These are phyloP conservation scores for Aspergillus ellipticus DNA, from an alignment of 495 filamentous ascomycete species.

Conservation along the genomic window DNA sequence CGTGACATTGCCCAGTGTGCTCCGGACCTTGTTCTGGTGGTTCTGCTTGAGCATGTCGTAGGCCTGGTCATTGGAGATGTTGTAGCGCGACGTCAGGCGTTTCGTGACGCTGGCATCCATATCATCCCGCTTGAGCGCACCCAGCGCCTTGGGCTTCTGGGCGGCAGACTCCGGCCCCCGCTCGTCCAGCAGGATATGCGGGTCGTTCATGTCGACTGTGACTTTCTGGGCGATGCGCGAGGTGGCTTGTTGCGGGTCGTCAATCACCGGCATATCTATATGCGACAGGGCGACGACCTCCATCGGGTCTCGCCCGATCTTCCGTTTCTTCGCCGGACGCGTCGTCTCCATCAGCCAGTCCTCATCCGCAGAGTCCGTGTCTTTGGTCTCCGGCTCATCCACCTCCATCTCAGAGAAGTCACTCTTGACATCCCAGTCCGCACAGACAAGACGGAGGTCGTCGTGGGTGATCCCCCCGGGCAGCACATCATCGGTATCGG, in stretches of 20 bases:
- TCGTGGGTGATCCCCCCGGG: slow-evolving; percentile 63
- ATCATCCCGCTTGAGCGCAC: slow-evolving; percentile 32
- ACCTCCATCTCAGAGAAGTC: slow-evolving; percentile 30
- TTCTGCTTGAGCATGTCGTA: slow-evolving; percentile 97
- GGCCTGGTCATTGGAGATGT: slow-evolving; percentile 91
- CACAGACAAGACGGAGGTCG: slow-evolving; percentile 75
- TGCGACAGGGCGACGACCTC: slow-evolving; percentile 44
- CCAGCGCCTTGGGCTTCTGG: slow-evolving; percentile 35
- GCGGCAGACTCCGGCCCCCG: slow-evolving; percentile 47
- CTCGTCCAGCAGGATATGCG: slow-evolving; percentile 75
- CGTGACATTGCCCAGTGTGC: slow-evolving; percentile 75
- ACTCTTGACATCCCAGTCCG: slow-evolving; percentile 72
- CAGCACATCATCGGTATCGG: slow-evolving; percentile 42
- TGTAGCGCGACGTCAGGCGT: slow-evolving; percentile 72
- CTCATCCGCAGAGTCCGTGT: slow-evolving; percentile 45
- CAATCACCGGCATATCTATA: slow-evolving; percentile 49
- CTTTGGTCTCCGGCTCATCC: slow-evolving; percentile 19
- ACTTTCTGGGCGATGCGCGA: slow-evolving; percentile 69
- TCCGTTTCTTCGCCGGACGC: slow-evolving; percentile 48
- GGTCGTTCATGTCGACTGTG: slow-evolving; percentile 85
- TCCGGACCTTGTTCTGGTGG: slow-evolving; percentile 89
- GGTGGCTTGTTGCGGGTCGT: slow-evolving; percentile 60
- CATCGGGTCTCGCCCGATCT: slow-evolving; percentile 35
- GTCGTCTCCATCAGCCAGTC: slow-evolving; percentile 47
- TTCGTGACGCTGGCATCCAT: slow-evolving; percentile 38